Evolutionary conservation across 192 early-diverging fungal genomes (phyloP).

Genomic region (Podochytrium sp.): DNA sequence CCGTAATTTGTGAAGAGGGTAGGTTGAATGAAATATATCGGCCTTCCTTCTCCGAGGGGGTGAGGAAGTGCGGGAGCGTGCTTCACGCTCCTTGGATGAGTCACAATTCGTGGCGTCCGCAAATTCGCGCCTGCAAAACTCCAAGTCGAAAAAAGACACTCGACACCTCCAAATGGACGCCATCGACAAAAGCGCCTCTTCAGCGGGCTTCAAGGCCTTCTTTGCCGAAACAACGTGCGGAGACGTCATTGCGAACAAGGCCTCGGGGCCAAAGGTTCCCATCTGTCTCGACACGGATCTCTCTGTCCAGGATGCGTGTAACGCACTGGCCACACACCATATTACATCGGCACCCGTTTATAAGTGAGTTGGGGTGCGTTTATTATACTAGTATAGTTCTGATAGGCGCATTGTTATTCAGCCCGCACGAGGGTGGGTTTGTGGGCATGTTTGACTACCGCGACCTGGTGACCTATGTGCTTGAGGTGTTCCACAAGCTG

Average conservation of each 20-base stretch:
- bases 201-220: not conserved
- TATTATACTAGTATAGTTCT: not conserved
- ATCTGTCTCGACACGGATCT: constrained; percentile 52
- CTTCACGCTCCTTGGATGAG: no score
- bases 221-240: constrained; percentile 17
- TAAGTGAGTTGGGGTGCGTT: not conserved
- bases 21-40: no score
- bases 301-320: constrained; percentile 53
- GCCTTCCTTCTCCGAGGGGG: no score
- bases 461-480: constrained; percentile 55
- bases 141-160: no score
- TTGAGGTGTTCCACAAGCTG: constrained; percentile 53
- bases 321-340: constrained; percentile 46
- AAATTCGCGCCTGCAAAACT: no score
- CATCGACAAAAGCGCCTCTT: no score
- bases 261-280: constrained; percentile 31
- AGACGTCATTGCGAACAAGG: not conserved
- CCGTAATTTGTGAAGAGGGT: no score
- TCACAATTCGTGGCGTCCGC: no score
- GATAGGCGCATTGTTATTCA: not conserved
- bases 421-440: constrained; percentile 43
- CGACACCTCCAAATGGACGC: no score
- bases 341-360: constrained; percentile 58
- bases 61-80: no score
- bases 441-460: constrained; percentile 59